Base-by-base conservation (phyloP, 192 early-diverging fungal species). In the Coemansia brasiliensis region DNA sequence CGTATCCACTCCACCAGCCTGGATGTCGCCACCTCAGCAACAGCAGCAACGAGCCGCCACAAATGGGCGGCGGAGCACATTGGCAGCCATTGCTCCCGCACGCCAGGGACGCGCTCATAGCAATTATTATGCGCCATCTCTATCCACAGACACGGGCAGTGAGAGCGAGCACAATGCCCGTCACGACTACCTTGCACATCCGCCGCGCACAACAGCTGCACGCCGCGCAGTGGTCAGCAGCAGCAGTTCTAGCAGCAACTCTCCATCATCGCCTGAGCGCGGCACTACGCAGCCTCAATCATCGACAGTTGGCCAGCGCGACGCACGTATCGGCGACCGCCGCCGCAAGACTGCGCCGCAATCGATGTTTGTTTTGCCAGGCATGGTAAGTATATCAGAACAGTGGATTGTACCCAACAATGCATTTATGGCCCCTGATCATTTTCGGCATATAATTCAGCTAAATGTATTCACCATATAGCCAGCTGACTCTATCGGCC, bases 371-470 rank as follows among this genome's bases (percentile, higher is more conserved):
- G 21, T 76, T 27, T 22, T 76, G 0, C 46, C 63, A 26, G 51
- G 56, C 40, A 46, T 64, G 16, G 71, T 73, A 73, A 67, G 71
- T 62, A 42, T 10, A n/a, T n/a, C n/a, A n/a, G n/a, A n/a, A n/a
- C n/a, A n/a, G n/a, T n/a, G n/a, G n/a, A n/a, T n/a, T n/a, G n/a
- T n/a, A n/a, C n/a, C n/a, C n/a, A 54, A 54, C 51, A 21, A 11
- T 27, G 25, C 15, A 2, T 18, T 7, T 38, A 16, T 32, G 21
- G 13, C 42, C 12, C 21, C 21, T 35, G 32, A 35, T 10, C 32
- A 35, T 7, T 9, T 35, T 29, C 27, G 27, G 27, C 6, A 29
- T 35, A 35, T 35, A 35, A 35, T 35, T 35, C 32, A 35, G 32
- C 32, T 35, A 35, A 35, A 7, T 35, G 32, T 10, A 35, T 7